These are phyloP conservation scores for Coemansia sp. DNA, from an alignment of 192 early-diverging fungal species.

Conservation along the genomic window DNA sequence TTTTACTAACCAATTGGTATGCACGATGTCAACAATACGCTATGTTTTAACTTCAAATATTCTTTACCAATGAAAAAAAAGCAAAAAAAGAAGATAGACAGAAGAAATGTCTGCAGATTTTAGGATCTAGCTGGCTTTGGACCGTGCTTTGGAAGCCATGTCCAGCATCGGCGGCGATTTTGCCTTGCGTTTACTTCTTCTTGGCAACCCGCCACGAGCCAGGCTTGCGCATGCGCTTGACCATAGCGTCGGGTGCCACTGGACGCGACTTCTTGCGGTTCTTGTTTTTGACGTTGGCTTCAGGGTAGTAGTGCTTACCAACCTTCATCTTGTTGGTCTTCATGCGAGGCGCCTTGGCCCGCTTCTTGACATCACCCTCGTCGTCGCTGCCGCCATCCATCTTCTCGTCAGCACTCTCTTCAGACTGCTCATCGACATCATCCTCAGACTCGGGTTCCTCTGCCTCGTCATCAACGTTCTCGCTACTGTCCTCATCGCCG, in stretches of 20 bases:
- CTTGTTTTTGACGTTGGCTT: constrained; percentile 94
- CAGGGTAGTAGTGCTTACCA: constrained; percentile 87
- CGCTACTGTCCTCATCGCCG: constrained; percentile 50
- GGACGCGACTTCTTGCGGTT: constrained; percentile 81
- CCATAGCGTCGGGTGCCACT: constrained; percentile 58
- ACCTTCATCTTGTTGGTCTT: constrained; percentile 92
- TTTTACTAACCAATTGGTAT: no score
- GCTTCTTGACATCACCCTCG: constrained; percentile 42
- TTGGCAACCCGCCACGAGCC: constrained; percentile 47
- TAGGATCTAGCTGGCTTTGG: no score
- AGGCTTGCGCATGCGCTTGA: constrained; percentile 55
- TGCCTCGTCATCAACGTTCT: constrained; percentile 6
- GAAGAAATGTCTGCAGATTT: no score
- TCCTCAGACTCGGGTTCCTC: constrained; percentile 2
- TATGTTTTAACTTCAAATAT: no score
- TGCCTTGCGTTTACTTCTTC: constrained; percentile 17
- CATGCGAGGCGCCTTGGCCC: constrained; percentile 72
- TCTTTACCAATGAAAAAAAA: no score
- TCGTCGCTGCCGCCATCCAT: constrained; percentile 40
- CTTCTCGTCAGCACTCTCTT: not conserved
- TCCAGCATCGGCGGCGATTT: not conserved
- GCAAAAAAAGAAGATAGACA: no score
- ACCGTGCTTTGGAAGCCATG: no score
- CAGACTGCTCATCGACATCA: not conserved
- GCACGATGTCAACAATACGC: no score